Percentiles rank a stretch among this genome's conserved stretches.
phyloP scores from a whole-genome alignment of 345 rosid genomes.

The Pistacia vera region DNA sequence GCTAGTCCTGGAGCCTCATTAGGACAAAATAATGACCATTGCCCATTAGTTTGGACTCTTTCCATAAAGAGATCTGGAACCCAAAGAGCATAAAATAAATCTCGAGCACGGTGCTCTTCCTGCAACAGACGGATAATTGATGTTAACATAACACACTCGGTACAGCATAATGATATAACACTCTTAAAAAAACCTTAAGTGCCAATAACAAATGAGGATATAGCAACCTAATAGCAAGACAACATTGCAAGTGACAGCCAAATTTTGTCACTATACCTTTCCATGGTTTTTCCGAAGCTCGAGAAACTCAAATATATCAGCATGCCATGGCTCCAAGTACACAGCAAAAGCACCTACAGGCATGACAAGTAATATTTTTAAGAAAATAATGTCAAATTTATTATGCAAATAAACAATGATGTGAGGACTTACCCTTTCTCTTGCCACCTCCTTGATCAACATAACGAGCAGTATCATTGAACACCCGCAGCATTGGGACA shows the following conservation, averaged over 20 bases:
- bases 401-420: no score
- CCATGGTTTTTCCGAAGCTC: slow-evolving; percentile 85
- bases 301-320: slow-evolving; percentile 70
- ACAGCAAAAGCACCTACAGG: slow-evolving; percentile 81
- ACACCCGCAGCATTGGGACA: slow-evolving; percentile 77
- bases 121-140: slow-evolving; percentile 9
- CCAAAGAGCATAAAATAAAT: slow-evolving; percentile 86
- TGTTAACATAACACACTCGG: not conserved
- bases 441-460: slow-evolving; percentile 94
- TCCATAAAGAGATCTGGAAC: slow-evolving; percentile 94
- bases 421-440: slow-evolving; percentile 60
- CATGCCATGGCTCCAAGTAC: slow-evolving; percentile 91
- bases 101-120: slow-evolving; percentile 90
- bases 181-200: not conserved
- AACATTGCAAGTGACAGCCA: not conserved
- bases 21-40: slow-evolving; percentile 89
- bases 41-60: slow-evolving; percentile 69
- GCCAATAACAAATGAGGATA: not conserved
- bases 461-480: slow-evolving; percentile 83
- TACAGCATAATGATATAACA: not conserved
- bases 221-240: not conserved
- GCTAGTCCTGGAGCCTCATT: slow-evolving; percentile 81
- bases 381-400: no score
- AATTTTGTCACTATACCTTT: slow-evolving; percentile 35
- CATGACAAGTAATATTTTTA: not conserved